Evolutionary conservation across 352 stramenopile species (phyloP).

Genomic region (Peronosclerospora sorghi): DNA sequence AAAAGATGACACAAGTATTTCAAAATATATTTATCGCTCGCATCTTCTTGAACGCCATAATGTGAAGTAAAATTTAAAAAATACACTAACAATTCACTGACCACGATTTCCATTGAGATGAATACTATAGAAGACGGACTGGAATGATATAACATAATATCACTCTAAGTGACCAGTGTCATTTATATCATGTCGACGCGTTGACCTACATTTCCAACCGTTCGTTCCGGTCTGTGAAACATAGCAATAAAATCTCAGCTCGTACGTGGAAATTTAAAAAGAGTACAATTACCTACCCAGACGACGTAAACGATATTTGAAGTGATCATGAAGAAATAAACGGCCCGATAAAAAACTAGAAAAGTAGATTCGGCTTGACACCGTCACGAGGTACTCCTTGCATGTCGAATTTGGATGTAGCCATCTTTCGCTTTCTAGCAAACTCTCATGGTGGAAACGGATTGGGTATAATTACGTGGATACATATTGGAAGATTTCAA

Average conservation of each 20-base stretch:
- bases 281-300: conserved; percentile 29
- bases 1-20: background rate
- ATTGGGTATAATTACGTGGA: no score
- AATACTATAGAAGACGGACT: conserved; percentile 67
- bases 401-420: conserved; percentile 34
- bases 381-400: conserved; percentile 57
- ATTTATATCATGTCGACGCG: background rate
- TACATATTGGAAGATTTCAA: no score
- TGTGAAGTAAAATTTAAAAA: conserved; percentile 69
- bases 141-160: background rate
- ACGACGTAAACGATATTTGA: conserved; percentile 59
- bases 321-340: conserved; percentile 78
- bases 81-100: conserved; percentile 63
- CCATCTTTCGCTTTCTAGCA: conserved; percentile 17
- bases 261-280: background rate
- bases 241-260: background rate
- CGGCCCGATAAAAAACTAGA: conserved; percentile 56
- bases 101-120: conserved; percentile 68
- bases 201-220: conserved; percentile 47
- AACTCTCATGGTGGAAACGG: conserved; percentile 24
- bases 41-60: conserved; percentile 66
- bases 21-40: conserved; percentile 1
- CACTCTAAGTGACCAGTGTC: background rate
- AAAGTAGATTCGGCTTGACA: conserved; percentile 77
- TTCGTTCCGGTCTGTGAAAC: conserved; percentile 50